A percentile compares a stretch with the other conserved stretches of the same genome.
Conservation (phyloP, 2,329 filamentous ascomycete genomes). For the Colletotrichum sp. region DNA sequence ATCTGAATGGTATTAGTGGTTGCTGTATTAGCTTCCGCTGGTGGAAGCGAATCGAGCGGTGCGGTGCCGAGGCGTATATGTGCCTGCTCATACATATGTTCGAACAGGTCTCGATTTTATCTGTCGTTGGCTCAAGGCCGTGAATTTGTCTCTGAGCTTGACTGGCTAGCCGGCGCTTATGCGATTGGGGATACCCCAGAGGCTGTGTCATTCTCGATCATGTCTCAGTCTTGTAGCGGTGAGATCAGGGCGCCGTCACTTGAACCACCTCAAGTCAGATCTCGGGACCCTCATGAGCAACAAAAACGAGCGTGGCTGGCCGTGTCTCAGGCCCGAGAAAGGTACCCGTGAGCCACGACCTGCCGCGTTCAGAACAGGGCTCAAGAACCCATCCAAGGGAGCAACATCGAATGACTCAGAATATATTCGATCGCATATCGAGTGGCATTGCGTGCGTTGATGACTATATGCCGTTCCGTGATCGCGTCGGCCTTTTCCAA, state of each 20-base stretch:
- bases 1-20: background rate
- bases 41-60: background rate
- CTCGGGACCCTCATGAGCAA: background rate
- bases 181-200: background rate
- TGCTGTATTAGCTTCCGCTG: background rate
- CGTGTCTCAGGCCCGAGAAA: background rate
- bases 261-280: background rate
- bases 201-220: background rate
- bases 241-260: slow-evolving; percentile 7
- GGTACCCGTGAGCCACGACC: background rate
- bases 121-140: background rate
- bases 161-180: background rate
- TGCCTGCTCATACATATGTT: background rate
- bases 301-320: background rate
- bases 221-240: slow-evolving; percentile 5
- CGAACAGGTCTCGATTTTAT: background rate
- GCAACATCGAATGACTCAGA: background rate
- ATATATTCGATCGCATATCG: background rate
- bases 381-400: background rate
- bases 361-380: background rate
- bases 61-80: background rate
- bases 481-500: background rate
- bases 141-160: background rate
- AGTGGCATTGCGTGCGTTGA: background rate
- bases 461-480: background rate